Base-by-base conservation (phyloP, 345 rosid species). In the Sisymbrium irio region DNA sequence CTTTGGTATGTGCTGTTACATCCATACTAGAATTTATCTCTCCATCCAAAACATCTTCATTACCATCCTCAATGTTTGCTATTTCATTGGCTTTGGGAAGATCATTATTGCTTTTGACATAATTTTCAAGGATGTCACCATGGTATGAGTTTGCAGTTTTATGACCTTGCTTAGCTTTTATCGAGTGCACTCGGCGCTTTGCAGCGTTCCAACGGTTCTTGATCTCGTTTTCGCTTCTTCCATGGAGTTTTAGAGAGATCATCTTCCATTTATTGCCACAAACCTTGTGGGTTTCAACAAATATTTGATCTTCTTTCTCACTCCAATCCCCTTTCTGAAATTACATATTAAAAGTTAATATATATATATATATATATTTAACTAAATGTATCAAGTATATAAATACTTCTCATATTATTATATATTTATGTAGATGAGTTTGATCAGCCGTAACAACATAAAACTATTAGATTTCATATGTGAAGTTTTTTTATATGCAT, bases 191-290 rank as follows among this genome's bases (percentile, higher is more conserved):
- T 60, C 84, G 75, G 27, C 95, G 82, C 37, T 78, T 93, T 1
- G 95, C 81, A 6, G 89, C 87, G 22, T 90, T 88, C 97, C 98
- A 90, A 18, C 84, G 98, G 40, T 93, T 90, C 77, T 93, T 93
- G 28, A 93, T 81, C 6, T 86, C 44, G 49, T 90, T 93, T 71
- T 87, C 88, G 1, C 84, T 84, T 66, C 96, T 77, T 50, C 97
- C 88, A 0, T 83, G 87, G 33, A 93, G 83, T 37, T 63, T 35
- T 41, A 83, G 76, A 0, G 95, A 85, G 6, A 93, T 93, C 74
- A 83, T 83, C 0, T 84, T 84, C 98, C 97, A 93, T 39, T 84
- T 74, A 75, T 89, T 88, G 5, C 98, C 97, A 28, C 79, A 66
- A 25, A 74, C 81, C 0, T 65, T 76, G 65, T 93, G 97, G 46